Conservation (phyloP, 768 basidiomycete species). For the Lentinus brumalis region DNA sequence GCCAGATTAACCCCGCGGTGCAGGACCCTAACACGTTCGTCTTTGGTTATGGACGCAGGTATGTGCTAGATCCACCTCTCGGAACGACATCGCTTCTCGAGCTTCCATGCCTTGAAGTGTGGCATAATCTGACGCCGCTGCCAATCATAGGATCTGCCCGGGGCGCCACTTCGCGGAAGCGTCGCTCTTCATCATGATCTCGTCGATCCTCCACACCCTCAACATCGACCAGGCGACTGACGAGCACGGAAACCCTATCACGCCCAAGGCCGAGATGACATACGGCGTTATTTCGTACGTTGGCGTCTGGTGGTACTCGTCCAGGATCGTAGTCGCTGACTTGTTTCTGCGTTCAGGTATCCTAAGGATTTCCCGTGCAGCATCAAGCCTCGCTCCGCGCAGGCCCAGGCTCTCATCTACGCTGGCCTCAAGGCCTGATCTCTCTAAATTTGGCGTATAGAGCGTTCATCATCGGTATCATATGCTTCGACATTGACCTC, state of each 20-base stretch:
- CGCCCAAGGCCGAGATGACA: conserved; percentile 13
- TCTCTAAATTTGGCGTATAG: not conserved
- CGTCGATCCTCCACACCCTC: conserved; percentile 14
- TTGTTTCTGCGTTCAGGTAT: not conserved
- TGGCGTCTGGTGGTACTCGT: not conserved
- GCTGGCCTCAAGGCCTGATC: conserved; percentile 1
- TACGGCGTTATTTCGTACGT: conserved; percentile 17
- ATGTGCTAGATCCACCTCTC: not conserved
- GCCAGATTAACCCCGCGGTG: conserved; percentile 12
- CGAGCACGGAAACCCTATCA: conserved; percentile 12
- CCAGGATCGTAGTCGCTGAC: too few relatives aligned
- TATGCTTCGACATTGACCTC: not conserved
- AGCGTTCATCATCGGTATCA: not conserved
- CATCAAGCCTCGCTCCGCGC: conserved; percentile 14
- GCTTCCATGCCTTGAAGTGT: not conserved
- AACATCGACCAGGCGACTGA: conserved; percentile 12
- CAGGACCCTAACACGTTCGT: conserved; percentile 14
- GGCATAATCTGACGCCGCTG: not conserved
- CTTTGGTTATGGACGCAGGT: conserved; percentile 22
- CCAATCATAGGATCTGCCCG: conserved; percentile 3
- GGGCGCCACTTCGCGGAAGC: conserved; percentile 17
- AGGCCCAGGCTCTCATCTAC: conserved; percentile 1
- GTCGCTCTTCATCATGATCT: conserved; percentile 16
- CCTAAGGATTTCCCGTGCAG: conserved; percentile 11
- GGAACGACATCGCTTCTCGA: conserved; percentile 2